These are phyloP conservation scores for Macrocystidia cucumis DNA, from an alignment of 1,284 basidiomycete species.

Conservation along the genomic window DNA sequence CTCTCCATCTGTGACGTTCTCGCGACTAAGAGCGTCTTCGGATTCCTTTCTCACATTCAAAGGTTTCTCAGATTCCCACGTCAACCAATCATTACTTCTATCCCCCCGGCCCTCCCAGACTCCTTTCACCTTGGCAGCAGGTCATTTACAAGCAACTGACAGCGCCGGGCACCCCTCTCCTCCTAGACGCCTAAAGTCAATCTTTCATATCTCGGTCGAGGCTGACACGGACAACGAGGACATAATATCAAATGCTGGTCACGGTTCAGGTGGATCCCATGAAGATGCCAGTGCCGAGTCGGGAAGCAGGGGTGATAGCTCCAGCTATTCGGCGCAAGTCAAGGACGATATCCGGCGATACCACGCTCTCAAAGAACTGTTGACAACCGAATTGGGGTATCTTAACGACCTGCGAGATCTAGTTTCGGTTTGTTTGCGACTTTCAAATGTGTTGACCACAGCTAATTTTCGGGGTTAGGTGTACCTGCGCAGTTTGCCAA, in stretches of 20 bases:
- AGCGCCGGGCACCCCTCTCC: neutral
- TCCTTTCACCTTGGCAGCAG: conserved; percentile 1
- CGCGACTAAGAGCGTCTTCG: conserved; percentile 15
- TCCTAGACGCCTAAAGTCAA: conserved; percentile 16
- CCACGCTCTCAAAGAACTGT: conserved; percentile 72
- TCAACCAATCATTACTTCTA: no score
- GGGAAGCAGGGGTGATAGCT: conserved; percentile 15
- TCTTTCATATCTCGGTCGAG: conserved; percentile 25
- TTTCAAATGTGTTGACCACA: conserved; percentile 1
- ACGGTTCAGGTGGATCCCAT: conserved; percentile 9
- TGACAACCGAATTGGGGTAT: conserved; percentile 80
- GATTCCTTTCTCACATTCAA: no score
- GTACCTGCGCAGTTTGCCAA: conserved; percentile 34
- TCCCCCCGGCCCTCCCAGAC: no score
- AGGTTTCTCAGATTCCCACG: no score
- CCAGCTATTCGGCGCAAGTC: conserved; percentile 19
- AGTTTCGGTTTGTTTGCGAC: conserved; percentile 50
- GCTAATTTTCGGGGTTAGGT: conserved; percentile 21
- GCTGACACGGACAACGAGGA: conserved; percentile 20
- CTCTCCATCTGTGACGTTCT: conserved; percentile 24
- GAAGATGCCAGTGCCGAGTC: conserved; percentile 15
- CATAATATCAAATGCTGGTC: conserved; percentile 10
- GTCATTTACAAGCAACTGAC: conserved; percentile 2
- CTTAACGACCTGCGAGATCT: conserved; percentile 70
- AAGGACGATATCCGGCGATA: conserved; percentile 45